Base-by-base conservation (phyloP, 805 yeast genomes). In the Monosporozyma servazzii region DNA sequence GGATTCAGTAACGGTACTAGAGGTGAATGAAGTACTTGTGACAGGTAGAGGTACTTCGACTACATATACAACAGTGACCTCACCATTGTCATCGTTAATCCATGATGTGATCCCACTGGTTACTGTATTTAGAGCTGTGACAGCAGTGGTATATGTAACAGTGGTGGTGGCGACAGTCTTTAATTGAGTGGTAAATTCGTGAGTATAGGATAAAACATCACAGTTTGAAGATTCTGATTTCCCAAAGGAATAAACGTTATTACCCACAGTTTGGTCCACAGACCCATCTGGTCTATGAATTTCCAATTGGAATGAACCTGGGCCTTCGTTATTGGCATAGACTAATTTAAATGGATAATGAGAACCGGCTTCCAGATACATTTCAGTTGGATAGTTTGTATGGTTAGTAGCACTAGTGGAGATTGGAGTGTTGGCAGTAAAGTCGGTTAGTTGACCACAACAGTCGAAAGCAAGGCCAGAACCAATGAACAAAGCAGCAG, bases 261-360 rank as follows among this genome's bases (percentile, higher is more conserved):
- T 48, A 15, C 46, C 52, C 30, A 52, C 51, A 37, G 48, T 56
- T 8, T 33, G 47, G 11, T 41, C 44, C 8, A 15, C 29, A 13
- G 48, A 17, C 13, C 58, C 58, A 39, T 47, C 53, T 9, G 65
- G 65, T 17, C 46, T 37, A 11, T 50, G 39, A 4, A 59, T 45
- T 4, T 36, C 39, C 7, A 58, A 36, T 3, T 47, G 37, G 5
- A 54, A 42, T 17, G 30, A n/a, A 9, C 53, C 54, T n/a, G 51
- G 48, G 21, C 45, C 50, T n/a, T 25, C 39, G 17, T 21, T 46
- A 47, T 63, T 63, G n/a, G 51, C 40, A 31, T 50, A 56, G 10
- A 56, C 55, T 37, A 60, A 53, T 52, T 59, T 58, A 9, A 61
- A 43, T 11, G 68, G 68, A 47, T 63, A 64, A 37, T 58, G 59